Evolutionary conservation across 768 basidiomycete species (phyloP).

Genomic region (Pleurotus giganteus): DNA sequence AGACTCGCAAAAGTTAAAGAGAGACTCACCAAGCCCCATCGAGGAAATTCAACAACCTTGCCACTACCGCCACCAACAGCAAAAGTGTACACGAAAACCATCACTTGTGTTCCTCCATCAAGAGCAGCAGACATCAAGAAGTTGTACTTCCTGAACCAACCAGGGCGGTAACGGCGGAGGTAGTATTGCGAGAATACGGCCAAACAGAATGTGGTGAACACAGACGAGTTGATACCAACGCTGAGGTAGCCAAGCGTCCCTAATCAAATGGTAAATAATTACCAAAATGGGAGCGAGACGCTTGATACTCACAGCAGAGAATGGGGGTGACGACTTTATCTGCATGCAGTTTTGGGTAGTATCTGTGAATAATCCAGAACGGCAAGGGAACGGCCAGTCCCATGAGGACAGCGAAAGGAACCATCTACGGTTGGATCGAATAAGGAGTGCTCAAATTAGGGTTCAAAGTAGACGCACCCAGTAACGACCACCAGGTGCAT

Average conservation of each 20-base stretch:
- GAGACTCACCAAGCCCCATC: constrained; percentile 36
- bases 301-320: constrained; percentile 41
- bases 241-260: constrained; percentile 46
- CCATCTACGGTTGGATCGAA: constrained; percentile 28
- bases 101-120: constrained; percentile 51
- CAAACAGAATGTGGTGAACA: constrained; percentile 43
- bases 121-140: constrained; percentile 50
- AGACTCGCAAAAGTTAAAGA: not conserved
- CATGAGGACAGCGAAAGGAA: constrained; percentile 44
- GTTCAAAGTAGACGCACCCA: constrained; percentile 28
- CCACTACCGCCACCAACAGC: constrained; percentile 45
- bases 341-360: constrained; percentile 45
- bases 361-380: constrained; percentile 49
- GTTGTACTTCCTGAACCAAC: constrained; percentile 52
- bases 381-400: constrained; percentile 54
- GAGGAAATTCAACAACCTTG: constrained; percentile 31
- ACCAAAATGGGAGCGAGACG: constrained; percentile 1
- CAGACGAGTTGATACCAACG: constrained; percentile 56
- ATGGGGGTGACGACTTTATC: constrained; percentile 51
- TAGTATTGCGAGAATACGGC: constrained; percentile 48
- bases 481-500: constrained; percentile 44
- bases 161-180: constrained; percentile 37
- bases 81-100: constrained; percentile 45
- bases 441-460: constrained; percentile 12
- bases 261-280: constrained; percentile 8